Evolutionary conservation across 2,329 filamentous ascomycete genomes (phyloP).

Genomic region (Penicillium sp.): DNA sequence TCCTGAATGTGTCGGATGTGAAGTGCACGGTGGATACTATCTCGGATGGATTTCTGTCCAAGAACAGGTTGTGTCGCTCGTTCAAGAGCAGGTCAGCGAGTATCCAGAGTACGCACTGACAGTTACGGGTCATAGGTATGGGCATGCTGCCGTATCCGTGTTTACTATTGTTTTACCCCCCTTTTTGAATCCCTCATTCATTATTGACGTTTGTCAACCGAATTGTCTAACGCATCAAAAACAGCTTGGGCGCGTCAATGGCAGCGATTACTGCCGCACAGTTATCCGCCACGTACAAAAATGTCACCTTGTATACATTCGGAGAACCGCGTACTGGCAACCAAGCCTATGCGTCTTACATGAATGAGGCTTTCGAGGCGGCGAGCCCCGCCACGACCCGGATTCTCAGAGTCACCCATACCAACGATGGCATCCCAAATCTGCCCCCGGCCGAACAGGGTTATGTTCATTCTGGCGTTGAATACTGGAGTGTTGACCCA

Average conservation of each 20-base stretch:
- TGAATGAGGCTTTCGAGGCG: conserved; percentile 2
- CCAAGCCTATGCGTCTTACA: conserved; percentile 3
- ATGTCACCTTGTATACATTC: conserved; percentile 3
- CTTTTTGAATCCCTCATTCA: not conserved
- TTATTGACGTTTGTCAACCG: not conserved
- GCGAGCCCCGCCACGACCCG: not conserved
- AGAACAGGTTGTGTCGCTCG: conserved; percentile 7
- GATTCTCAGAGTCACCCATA: conserved; percentile 5
- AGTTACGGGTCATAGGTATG: conserved; percentile 6
- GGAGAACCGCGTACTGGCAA: conserved; percentile 9
- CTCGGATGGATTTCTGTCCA: conserved; percentile 7
- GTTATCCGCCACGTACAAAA: conserved; percentile 3
- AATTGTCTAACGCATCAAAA: not conserved
- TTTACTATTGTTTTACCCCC: not conserved
- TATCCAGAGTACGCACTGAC: conserved; percentile 5
- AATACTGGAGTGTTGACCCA: conserved; percentile 8
- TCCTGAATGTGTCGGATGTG: conserved; percentile 3
- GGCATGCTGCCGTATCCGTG: not conserved
- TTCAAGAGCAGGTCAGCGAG: conserved; percentile 1
- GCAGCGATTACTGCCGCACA: conserved; percentile 6
- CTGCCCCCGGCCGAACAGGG: conserved; percentile 3
- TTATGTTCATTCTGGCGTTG: conserved; percentile 4
- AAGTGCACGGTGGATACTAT: conserved; percentile 8
- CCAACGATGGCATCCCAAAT: conserved; percentile 7
- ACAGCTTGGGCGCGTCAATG: conserved; percentile 6